Conservation (phyloP, 768 basidiomycete species). For the Russula ochroleuca region DNA sequence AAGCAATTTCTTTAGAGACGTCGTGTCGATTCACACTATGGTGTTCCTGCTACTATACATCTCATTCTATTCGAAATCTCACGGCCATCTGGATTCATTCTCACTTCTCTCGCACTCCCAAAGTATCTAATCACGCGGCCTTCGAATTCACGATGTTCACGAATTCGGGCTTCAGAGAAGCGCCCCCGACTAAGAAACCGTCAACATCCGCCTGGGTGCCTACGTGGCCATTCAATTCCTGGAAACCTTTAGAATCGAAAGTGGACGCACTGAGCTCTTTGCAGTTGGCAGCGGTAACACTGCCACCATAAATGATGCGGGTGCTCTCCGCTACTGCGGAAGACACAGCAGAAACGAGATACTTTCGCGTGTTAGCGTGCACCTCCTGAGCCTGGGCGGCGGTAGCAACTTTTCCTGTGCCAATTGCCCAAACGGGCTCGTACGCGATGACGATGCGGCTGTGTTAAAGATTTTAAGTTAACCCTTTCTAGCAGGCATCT, state of each 20-base stretch:
- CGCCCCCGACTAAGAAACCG: conserved; percentile 97
- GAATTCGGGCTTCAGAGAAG: conserved; percentile 97
- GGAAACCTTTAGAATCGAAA: not conserved
- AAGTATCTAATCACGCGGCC: conserved; percentile 28
- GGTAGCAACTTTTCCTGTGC: conserved; percentile 94
- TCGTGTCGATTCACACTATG: not conserved
- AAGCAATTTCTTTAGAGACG: not conserved
- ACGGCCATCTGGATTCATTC: not conserved
- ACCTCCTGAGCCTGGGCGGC: conserved; percentile 90
- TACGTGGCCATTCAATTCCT: conserved; percentile 32
- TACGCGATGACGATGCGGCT: conserved; percentile 94
- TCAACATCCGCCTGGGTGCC: conserved; percentile 81
- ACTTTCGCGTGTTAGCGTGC: conserved; percentile 77
- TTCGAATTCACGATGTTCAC: conserved; percentile 82
- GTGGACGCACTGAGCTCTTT: conserved; percentile 70
- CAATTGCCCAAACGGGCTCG: conserved; percentile 98
- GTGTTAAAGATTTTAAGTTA: not conserved
- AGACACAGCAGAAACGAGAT: conserved; percentile 62
- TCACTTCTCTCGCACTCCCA: not conserved
- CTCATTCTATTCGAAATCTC: not conserved
- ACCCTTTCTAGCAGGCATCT: not conserved
- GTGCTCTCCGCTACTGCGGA: conserved; percentile 62
- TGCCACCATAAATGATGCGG: conserved; percentile 94
- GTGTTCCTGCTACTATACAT: conserved; percentile 4
- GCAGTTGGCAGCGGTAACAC: conserved; percentile 85